phyloP scores from a whole-genome alignment of 768 basidiomycete species.

The Trametes villosa region DNA sequence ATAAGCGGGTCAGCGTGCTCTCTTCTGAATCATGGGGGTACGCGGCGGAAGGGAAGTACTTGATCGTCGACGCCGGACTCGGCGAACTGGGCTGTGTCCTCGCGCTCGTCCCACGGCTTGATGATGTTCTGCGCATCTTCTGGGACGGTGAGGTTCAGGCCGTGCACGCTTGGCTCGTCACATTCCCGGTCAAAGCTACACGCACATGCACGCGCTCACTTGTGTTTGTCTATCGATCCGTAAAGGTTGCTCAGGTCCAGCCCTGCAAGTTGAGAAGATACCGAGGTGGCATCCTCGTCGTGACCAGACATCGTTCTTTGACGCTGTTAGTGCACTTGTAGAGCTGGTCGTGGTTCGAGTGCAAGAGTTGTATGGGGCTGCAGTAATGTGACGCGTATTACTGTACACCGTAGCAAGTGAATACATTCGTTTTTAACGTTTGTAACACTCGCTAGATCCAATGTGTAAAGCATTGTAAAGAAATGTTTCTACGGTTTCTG shows the following conservation, averaged over 20 bases:
- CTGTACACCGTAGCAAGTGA: too few relatives aligned
- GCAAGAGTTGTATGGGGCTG: too few relatives aligned
- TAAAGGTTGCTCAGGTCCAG: slow-evolving; percentile 34
- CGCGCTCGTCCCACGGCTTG: slow-evolving; percentile 82
- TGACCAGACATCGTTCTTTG: slow-evolving; percentile 8
- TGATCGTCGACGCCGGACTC: slow-evolving; percentile 89
- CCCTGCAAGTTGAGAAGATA: slow-evolving; percentile 28
- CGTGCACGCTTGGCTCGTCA: slow-evolving; percentile 63
- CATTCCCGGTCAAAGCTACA: slow-evolving; percentile 6
- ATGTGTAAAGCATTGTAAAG: too few relatives aligned
- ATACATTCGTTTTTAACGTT: too few relatives aligned
- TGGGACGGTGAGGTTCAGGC: slow-evolving; percentile 79
- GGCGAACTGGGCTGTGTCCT: slow-evolving; percentile 64
- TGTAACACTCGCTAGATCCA: too few relatives aligned
- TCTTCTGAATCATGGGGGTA: neutral
- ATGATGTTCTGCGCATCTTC: slow-evolving; percentile 78
- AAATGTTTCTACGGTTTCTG: too few relatives aligned
- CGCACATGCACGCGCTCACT: slow-evolving; percentile 32
- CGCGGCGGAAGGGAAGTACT: slow-evolving; percentile 43
- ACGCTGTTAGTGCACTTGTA: neutral
- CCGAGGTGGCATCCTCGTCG: slow-evolving; percentile 23
- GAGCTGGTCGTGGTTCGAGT: neutral
- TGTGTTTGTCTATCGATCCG: slow-evolving; percentile 35
- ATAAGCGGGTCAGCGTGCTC: too few relatives aligned
- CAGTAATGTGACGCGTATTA: too few relatives aligned